These are phyloP conservation scores for Aspergillus piperis DNA, from an alignment of 2,329 filamentous ascomycete species.

Conservation along the genomic window DNA sequence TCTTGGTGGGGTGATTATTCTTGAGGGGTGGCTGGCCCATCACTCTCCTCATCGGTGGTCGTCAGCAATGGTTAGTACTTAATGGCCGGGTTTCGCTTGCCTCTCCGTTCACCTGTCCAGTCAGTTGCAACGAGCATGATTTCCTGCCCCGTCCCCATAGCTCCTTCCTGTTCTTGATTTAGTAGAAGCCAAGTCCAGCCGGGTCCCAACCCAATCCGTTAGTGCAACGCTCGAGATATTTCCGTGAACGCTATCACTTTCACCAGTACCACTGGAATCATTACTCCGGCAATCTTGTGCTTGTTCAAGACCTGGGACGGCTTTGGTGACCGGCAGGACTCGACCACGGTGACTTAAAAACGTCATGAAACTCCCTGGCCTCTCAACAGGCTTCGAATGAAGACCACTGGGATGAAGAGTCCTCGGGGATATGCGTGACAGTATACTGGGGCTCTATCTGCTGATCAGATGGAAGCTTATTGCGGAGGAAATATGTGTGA, in stretches of 20 bases:
- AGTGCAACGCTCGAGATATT: not conserved
- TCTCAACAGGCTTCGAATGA: not conserved
- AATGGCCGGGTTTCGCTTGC: not conserved
- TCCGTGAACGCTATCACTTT: not conserved
- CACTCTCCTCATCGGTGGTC: not conserved
- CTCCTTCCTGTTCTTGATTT: no score
- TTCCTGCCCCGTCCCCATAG: no score
- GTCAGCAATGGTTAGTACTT: not conserved
- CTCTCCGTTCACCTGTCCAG: not conserved
- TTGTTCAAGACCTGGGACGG: not conserved
- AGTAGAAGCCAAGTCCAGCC: not conserved
- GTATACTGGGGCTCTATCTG: not conserved
- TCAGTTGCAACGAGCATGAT: not conserved
- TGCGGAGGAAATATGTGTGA: not conserved
- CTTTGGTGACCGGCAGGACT: not conserved
- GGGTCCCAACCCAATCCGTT: not conserved
- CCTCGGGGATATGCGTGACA: not conserved
- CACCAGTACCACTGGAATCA: not conserved
- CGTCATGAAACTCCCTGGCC: not conserved
- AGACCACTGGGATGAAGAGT: not conserved
- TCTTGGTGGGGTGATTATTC: not conserved
- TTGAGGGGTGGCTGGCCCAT: not conserved
- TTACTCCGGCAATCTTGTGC: not conserved
- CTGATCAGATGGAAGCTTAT: not conserved
- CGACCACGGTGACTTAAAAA: not conserved